Percentiles rank a stretch among this genome's conserved stretches.
Evolutionary conservation across 352 stramenopile genomes (phyloP).

Genomic region (Pythium sp.): DNA sequence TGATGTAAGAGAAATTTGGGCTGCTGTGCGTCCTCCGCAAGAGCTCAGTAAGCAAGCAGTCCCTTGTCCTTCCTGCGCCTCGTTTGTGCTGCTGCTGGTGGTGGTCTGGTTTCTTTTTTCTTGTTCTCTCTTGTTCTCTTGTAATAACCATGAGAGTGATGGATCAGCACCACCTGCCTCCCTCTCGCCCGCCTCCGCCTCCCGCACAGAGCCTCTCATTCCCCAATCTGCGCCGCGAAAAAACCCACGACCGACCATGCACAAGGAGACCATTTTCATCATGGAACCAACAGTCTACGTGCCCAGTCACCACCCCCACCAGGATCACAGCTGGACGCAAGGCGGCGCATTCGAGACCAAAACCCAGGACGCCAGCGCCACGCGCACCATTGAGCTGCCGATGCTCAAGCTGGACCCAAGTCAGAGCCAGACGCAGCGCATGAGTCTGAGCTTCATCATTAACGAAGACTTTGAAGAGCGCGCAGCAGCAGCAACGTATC

Average conservation of each 20-base stretch:
- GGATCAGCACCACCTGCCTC: constrained; percentile 4
- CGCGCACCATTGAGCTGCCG: background rate
- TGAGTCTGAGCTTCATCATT: constrained; percentile 67
- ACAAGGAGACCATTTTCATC: background rate
- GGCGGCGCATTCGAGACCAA: background rate
- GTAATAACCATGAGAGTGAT: background rate
- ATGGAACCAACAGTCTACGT: constrained; percentile 2
- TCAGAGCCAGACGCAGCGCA: constrained; percentile 25
- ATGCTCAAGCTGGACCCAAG: constrained; percentile 8
- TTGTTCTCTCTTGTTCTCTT: constrained; percentile 3
- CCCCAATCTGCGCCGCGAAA: constrained; percentile 9
- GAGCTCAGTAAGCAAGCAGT: background rate
- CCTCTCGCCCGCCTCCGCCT: background rate
- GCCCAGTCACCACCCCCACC: background rate
- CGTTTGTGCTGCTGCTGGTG: background rate
- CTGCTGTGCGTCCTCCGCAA: background rate
- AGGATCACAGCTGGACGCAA: background rate
- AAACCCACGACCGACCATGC: background rate
- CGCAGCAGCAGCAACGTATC: background rate
- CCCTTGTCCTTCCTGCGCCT: background rate
- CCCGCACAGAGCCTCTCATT: background rate
- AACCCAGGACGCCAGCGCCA: background rate
- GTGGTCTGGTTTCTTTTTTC: constrained; percentile 7
- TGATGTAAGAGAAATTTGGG: constrained; percentile 2
- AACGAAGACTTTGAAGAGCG: constrained; percentile 22